These are phyloP conservation scores for Carex parvula DNA, from an alignment of 176 grass and related monocot species.

Conservation along the genomic window DNA sequence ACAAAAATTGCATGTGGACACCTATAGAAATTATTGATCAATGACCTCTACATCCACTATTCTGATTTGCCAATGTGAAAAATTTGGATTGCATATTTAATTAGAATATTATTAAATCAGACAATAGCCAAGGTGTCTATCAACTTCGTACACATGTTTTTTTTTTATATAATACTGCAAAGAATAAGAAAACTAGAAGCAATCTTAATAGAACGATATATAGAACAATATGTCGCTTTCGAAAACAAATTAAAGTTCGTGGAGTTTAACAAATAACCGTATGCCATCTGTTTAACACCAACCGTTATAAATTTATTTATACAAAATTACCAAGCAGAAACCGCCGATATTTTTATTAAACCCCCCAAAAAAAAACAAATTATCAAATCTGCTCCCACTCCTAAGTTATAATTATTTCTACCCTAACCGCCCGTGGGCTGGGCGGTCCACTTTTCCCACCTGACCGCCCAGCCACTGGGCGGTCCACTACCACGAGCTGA, in stretches of 20 bases:
- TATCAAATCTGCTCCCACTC: no score
- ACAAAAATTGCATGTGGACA: not conserved
- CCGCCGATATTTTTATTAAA: no score
- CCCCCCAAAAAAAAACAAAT: no score
- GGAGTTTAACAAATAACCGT: not conserved
- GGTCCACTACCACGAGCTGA: no score
- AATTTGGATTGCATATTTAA: not conserved
- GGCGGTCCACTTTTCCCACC: no score
- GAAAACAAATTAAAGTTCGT: no score
- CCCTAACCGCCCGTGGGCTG: no score
- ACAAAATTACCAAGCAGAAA: not conserved
- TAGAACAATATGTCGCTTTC: not conserved
- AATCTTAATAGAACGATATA: no score
- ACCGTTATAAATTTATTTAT: not conserved
- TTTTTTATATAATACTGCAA: not conserved
- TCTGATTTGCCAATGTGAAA: not conserved
- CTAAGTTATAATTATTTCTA: no score
- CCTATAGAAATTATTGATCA: not conserved
- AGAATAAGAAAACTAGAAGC: not conserved
- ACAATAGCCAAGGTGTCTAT: not conserved
- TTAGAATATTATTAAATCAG: not conserved
- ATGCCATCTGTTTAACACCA: not conserved
- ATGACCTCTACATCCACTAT: not conserved
- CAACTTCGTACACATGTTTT: not conserved
- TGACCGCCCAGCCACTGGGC: no score